These are phyloP conservation scores for Dryas octopetala DNA, from an alignment of 306 rosid genomes.

Conservation along the genomic window DNA sequence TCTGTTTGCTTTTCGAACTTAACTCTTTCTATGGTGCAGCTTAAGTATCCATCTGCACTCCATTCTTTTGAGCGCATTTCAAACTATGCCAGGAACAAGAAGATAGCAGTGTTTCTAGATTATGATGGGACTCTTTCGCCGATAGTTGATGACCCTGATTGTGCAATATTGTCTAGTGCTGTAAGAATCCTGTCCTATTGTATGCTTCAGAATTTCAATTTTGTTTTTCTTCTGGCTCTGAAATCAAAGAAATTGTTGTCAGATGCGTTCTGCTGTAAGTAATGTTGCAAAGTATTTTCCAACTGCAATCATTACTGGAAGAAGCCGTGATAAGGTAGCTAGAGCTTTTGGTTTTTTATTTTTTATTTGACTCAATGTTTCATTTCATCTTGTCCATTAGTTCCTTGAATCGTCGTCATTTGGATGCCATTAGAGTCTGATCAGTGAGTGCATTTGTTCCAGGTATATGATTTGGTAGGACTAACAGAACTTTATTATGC, in stretches of 20 bases:
- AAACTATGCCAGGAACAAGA: slow-evolving; percentile 55
- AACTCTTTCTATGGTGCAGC: slow-evolving; percentile 36
- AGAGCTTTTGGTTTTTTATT: not conserved
- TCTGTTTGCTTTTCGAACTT: not conserved
- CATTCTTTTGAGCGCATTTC: slow-evolving; percentile 52
- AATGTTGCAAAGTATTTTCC: slow-evolving; percentile 65
- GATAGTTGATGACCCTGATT: slow-evolving; percentile 87
- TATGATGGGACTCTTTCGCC: slow-evolving; percentile 97
- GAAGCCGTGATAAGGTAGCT: slow-evolving; percentile 81
- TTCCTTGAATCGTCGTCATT: not conserved
- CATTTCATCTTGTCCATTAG: not conserved
- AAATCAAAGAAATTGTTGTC: slow-evolving; percentile 16
- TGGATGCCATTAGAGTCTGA: slow-evolving; percentile 14
- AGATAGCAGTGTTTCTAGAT: slow-evolving; percentile 80
- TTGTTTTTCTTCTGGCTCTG: not conserved
- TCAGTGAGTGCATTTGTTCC: slow-evolving; percentile 17
- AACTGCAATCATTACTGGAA: slow-evolving; percentile 86
- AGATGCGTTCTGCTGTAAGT: slow-evolving; percentile 81
- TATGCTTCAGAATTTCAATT: not conserved
- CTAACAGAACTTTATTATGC: slow-evolving; percentile 94
- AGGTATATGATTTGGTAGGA: slow-evolving; percentile 86
- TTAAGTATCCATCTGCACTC: slow-evolving; percentile 81
- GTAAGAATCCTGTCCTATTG: slow-evolving; percentile 41
- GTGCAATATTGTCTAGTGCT: slow-evolving; percentile 67
- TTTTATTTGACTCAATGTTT: not conserved